A percentile compares a stretch with the other conserved stretches of the same genome.
phyloP scores from a whole-genome alignment of 108 stramenopile genomes.

The Skeletonema menzelii region DNA sequence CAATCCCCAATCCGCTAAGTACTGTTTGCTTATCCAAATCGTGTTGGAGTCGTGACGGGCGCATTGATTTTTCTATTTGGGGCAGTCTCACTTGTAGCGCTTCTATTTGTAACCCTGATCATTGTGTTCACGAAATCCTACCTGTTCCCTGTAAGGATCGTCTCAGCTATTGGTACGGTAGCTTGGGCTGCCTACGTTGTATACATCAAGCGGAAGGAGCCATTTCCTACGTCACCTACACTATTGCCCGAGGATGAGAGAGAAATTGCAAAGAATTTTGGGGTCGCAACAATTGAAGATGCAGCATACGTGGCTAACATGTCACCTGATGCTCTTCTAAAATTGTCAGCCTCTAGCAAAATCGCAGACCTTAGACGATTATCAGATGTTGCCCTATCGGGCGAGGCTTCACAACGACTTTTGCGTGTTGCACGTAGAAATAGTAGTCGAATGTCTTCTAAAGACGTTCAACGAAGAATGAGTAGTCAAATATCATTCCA shows the following conservation, averaged over 20 bases:
- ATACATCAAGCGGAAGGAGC: not conserved
- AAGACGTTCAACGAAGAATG: not conserved
- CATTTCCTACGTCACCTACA: not conserved
- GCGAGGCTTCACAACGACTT: not conserved
- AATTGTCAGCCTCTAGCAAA: not conserved
- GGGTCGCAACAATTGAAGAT: not conserved
- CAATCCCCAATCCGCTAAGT: not conserved
- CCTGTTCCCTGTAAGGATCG: not conserved
- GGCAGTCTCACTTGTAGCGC: not conserved
- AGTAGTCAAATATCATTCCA: not conserved
- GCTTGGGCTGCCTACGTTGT: not conserved
- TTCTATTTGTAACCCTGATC: not conserved
- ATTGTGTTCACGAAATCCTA: not conserved
- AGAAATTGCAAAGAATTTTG: not conserved
- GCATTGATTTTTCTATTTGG: not conserved
- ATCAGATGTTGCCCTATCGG: not conserved
- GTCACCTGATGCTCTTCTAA: not conserved
- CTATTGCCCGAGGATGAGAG: not conserved
- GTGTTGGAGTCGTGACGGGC: not conserved
- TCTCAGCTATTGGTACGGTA: not conserved
- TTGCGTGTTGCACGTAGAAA: not conserved
- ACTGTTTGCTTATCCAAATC: not conserved
- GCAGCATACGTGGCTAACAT: not conserved
- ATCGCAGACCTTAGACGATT: not conserved
- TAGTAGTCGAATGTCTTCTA: not conserved